phyloP scores from a whole-genome alignment of 176 grass and related monocot species.

The Eleusine coracana region DNA sequence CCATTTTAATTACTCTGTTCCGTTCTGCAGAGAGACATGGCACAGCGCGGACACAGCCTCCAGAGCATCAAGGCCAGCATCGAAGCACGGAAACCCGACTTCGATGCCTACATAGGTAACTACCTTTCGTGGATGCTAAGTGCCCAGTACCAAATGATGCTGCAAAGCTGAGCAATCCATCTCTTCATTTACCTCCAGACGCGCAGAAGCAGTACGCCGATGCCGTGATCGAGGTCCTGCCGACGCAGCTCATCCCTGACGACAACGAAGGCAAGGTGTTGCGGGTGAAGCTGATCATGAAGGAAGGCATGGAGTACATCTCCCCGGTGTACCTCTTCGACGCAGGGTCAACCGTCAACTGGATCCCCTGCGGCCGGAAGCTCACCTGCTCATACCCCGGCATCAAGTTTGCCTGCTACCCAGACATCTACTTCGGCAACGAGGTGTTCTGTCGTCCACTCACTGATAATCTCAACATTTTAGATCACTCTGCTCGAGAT shows the following conservation, averaged over 20 bases:
- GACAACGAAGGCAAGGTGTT: constrained; percentile 83
- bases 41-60: constrained; percentile 89
- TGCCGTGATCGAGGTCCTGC: constrained; percentile 86
- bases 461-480: not conserved
- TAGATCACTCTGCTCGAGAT: not conserved
- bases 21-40: constrained; percentile 76
- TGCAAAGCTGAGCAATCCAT: not conserved
- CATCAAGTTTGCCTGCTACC: constrained; percentile 78
- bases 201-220: constrained; percentile 89
- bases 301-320: constrained; percentile 74
- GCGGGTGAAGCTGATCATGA: constrained; percentile 80
- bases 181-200: constrained; percentile 39
- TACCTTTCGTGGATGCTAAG: not conserved
- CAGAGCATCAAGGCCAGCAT: constrained; percentile 90
- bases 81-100: constrained; percentile 80
- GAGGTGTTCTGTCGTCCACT: constrained; percentile 54
- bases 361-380: constrained; percentile 91
- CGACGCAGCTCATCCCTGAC: constrained; percentile 81
- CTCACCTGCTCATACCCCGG: constrained; percentile 92
- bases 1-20: constrained; percentile 2
- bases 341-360: constrained; percentile 77
- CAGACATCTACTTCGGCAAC: constrained; percentile 71
- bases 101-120: constrained; percentile 81
- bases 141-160: not conserved
- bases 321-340: constrained; percentile 90